Conservation (phyloP, 345 rosid genomes). For the Fremontodendron californicum region DNA sequence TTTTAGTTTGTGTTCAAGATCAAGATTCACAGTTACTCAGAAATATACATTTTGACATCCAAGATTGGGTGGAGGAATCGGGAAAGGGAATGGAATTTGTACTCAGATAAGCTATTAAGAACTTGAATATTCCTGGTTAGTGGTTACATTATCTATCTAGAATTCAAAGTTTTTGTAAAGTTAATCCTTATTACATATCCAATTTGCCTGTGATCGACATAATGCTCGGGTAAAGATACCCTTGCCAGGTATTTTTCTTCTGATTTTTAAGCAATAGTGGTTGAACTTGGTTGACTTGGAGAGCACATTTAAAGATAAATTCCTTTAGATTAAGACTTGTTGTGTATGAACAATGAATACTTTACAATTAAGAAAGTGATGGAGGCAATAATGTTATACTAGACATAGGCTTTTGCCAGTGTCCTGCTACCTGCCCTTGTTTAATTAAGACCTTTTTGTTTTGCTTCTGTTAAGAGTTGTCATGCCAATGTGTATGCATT, state of each 20-base stretch:
- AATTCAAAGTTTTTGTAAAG: background rate
- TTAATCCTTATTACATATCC: background rate
- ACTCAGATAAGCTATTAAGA: background rate
- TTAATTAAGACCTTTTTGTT: background rate
- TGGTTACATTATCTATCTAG: background rate
- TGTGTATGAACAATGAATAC: background rate
- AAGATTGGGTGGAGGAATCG: background rate
- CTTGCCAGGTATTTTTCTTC: too few species aligned
- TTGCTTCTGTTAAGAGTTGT: background rate
- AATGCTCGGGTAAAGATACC: background rate
- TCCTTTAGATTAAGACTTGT: slow-evolving; percentile 3
- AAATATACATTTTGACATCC: background rate
- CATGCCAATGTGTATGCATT: background rate
- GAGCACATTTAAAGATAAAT: slow-evolving; percentile 3
- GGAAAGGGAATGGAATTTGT: background rate
- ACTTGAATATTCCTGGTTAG: background rate
- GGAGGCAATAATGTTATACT: background rate
- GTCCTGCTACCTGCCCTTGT: background rate
- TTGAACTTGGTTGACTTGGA: background rate
- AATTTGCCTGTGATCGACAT: background rate
- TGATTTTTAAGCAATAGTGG: background rate
- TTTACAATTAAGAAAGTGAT: background rate
- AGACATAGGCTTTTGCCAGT: background rate
- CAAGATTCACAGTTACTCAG: background rate
- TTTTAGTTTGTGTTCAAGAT: background rate